Evolutionary conservation across 2,329 filamentous ascomycete genomes (phyloP).

Genomic region (Zasmidium angulare): DNA sequence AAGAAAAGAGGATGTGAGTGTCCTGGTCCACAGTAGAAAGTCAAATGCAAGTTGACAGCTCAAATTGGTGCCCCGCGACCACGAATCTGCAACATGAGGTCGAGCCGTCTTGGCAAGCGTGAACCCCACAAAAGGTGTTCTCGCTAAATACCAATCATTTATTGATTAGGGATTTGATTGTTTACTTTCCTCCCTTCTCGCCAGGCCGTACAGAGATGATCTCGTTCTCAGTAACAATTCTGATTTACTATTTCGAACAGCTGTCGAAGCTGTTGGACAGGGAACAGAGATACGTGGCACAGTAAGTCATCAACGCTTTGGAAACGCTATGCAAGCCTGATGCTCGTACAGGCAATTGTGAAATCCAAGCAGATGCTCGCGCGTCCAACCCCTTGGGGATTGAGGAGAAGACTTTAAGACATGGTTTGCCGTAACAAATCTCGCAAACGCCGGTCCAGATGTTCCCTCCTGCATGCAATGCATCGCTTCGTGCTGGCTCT

Average conservation of each 20-base stretch:
- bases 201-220: too few species aligned
- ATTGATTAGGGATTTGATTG: not conserved
- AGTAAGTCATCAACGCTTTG: not conserved
- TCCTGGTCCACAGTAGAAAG: not conserved
- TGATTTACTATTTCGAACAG: too few species aligned
- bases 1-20: not conserved
- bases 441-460: not conserved
- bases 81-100: not conserved
- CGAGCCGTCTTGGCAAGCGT: not conserved
- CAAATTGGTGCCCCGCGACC: not conserved
- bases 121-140: not conserved
- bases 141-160: not conserved
- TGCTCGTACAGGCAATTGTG: not conserved
- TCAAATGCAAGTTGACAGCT: not conserved
- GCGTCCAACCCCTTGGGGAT: not conserved
- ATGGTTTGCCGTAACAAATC: not conserved
- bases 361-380: not conserved
- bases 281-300: not conserved
- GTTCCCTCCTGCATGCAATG: not conserved
- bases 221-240: too few species aligned
- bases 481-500: constrained; percentile 2
- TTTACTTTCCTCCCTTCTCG: too few species aligned
- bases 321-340: not conserved
- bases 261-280: too few species aligned
- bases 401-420: not conserved